A percentile compares a stretch with the other conserved stretches of the same genome.
Conservation (phyloP, 2,329 filamentous ascomycete genomes). For the Fusarium sp. region DNA sequence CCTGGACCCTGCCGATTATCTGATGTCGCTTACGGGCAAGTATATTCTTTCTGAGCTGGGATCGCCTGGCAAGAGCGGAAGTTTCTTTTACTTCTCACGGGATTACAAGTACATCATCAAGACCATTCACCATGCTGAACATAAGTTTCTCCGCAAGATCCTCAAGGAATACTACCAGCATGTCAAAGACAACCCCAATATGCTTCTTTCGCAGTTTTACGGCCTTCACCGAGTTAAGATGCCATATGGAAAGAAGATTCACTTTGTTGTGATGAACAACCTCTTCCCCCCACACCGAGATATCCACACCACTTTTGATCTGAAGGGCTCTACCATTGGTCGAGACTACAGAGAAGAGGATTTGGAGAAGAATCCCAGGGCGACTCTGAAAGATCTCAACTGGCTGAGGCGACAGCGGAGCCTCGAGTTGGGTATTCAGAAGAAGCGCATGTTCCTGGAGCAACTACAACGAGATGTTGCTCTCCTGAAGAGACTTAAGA, state of each 20-base stretch:
- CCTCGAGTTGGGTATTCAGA: slow-evolving; percentile 87
- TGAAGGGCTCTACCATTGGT: slow-evolving; percentile 96
- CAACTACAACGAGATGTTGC: slow-evolving; percentile 90
- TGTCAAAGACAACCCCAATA: slow-evolving; percentile 93
- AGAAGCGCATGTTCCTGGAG: slow-evolving; percentile 87
- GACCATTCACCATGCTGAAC: slow-evolving; percentile 95
- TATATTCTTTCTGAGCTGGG: slow-evolving; percentile 98
- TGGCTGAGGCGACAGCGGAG: slow-evolving; percentile 89
- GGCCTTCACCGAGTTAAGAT: slow-evolving; percentile 98
- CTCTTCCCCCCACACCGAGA: slow-evolving; percentile 96
- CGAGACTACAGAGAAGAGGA: slow-evolving; percentile 91
- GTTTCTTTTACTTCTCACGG: slow-evolving; percentile 99
- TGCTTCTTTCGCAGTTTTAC: slow-evolving; percentile 96
- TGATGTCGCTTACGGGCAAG: slow-evolving; percentile 97
- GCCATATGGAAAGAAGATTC: slow-evolving; percentile 96
- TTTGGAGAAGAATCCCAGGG: slow-evolving; percentile 86
- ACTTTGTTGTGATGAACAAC: slow-evolving; percentile 99
- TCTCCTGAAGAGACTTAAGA: slow-evolving; percentile 86
- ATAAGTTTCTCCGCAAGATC: slow-evolving; percentile 85
- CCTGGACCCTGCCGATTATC: slow-evolving; percentile 94
- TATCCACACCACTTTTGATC: slow-evolving; percentile 95
- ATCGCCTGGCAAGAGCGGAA: slow-evolving; percentile 96
- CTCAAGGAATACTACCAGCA: slow-evolving; percentile 94
- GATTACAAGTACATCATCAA: slow-evolving; percentile 99
- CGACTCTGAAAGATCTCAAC: slow-evolving; percentile 95